These are phyloP conservation scores for Phoma herbarum DNA, from an alignment of 2,329 filamentous ascomycete species.

Conservation along the genomic window DNA sequence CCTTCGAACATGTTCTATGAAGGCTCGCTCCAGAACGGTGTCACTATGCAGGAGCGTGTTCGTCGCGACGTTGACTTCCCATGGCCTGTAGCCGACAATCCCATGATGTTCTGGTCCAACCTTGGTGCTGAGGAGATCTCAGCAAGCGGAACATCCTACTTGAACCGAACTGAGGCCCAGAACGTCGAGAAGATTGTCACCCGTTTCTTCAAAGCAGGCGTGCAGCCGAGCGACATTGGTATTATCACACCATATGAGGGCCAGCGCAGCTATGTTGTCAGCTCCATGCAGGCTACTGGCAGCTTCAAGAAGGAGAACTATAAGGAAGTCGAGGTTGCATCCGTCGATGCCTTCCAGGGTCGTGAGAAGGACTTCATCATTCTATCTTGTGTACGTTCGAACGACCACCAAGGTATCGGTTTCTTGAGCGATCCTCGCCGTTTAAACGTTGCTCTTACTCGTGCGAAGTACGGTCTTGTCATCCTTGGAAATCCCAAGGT, in stretches of 20 bases:
- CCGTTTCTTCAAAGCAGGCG: conserved; percentile 97
- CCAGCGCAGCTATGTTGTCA: conserved; percentile 97
- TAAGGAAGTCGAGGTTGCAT: conserved; percentile 98
- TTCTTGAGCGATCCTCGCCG: conserved; percentile 97
- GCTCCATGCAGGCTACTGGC: conserved; percentile 98
- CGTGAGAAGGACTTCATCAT: conserved; percentile 99
- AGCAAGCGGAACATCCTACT: conserved; percentile 94
- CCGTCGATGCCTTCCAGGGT: conserved; percentile 97
- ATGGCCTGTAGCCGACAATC: conserved; percentile 91
- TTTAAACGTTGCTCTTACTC: conserved; percentile 95
- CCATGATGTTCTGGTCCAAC: conserved; percentile 99
- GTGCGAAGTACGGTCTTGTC: conserved; percentile 95
- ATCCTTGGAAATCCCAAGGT: conserved; percentile 98
- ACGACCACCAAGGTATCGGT: conserved; percentile 98
- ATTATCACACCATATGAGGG: conserved; percentile 99
- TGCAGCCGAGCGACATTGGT: conserved; percentile 92
- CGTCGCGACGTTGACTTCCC: conserved; percentile 96
- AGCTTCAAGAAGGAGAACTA: conserved; percentile 98
- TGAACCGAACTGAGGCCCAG: conserved; percentile 95
- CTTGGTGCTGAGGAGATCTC: conserved; percentile 98
- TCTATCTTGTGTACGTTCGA: conserved; percentile 95
- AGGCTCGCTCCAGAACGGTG: conserved; percentile 93
- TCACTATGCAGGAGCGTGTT: conserved; percentile 87
- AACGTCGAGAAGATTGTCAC: conserved; percentile 99
- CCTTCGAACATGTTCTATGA: conserved; percentile 99